Evolutionary conservation across 371 early-diverging fungal species (phyloP), one percentile per base, ranked within the genome.

Genomic region (Rhizopus arrhizus): DNA sequence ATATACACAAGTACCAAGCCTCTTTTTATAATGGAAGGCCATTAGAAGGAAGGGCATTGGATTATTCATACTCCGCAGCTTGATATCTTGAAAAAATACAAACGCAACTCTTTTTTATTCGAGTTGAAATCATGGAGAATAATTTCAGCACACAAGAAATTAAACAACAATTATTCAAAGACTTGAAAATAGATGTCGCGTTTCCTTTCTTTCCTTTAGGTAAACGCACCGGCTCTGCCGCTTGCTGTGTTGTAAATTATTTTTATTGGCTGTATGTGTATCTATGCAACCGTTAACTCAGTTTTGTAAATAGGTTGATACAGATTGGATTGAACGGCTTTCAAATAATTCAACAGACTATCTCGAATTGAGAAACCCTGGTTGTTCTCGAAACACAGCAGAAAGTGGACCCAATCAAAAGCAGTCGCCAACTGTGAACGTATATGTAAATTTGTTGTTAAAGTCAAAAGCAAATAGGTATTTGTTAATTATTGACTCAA

Each of bases 191-290:
- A 35, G 78, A 85, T 53, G 77, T 86, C 28, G 87, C 85, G 5
- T 87, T 87, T 70, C 84, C 85, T 8, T 82, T 80, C 57, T 81
- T 84, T 45, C 77, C 87, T 1, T 73, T 75, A 28, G 85, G 80
- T 34, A 73, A 78, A 34, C 59, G 73, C 33, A 62, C 73, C 12
- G 83, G 85, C 5, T 76, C 81, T 36, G 80, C 81, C 29, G 85
- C 84, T 8, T 87, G 87, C 62, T 84, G 85, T 64, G 84, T 87
- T 67, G 85, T 85, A 84, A 58, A 53, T 38, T 9, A 34, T 32
- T 35, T 28, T 29, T 51, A 22, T 3, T 46, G 29, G 46, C 13
- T 34, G 32, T 10, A 15, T 5, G 33, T 7, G 31, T 61, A 35
- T 34, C 16, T 12, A 50, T 22, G 41, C 38, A 45, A n/a, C 38